Percentiles rank a stretch among this genome's conserved stretches.
These are phyloP conservation scores for Pseudozyma pruni DNA, from an alignment of 1,284 basidiomycete species.

Conservation along the genomic window DNA sequence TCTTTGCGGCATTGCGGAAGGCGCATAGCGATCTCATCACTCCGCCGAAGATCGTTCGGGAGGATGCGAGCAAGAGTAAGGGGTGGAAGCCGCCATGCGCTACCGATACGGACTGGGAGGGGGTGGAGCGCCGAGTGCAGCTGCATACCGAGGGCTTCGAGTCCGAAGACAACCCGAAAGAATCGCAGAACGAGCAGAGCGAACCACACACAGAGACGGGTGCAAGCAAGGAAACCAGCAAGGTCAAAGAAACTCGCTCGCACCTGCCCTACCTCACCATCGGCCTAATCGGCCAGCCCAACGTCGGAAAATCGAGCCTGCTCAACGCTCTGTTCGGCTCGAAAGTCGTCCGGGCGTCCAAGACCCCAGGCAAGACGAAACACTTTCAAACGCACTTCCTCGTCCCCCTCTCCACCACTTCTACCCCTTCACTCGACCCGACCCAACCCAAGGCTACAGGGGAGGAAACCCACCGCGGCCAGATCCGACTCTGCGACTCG, in stretches of 20 bases:
- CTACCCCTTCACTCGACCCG: constrained; percentile 80
- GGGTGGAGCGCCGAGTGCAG: constrained; percentile 41
- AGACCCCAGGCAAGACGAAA: constrained; percentile 93
- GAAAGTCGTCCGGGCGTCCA: constrained; percentile 83
- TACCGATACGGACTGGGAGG: constrained; percentile 50
- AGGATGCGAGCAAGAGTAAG: constrained; percentile 73
- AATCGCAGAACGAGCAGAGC: neutral
- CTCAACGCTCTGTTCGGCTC: constrained; percentile 87
- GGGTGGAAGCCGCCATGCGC: constrained; percentile 74
- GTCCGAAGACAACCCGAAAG: neutral
- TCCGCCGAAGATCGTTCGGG: constrained; percentile 75
- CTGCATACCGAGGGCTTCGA: constrained; percentile 29
- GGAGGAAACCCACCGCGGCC: constrained; percentile 32
- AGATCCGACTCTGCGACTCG: constrained; percentile 50
- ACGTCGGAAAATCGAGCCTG: constrained; percentile 90
- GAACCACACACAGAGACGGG: neutral
- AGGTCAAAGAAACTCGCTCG: constrained; percentile 15
- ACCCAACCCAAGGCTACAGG: constrained; percentile 69
- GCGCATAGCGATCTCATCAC: constrained; percentile 77
- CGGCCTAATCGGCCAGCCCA: constrained; percentile 76
- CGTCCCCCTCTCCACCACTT: constrained; percentile 77
- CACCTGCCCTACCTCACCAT: constrained; percentile 49
- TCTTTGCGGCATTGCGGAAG: constrained; percentile 77
- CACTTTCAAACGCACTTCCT: constrained; percentile 90
- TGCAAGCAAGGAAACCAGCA: neutral